Evolutionary conservation across 108 stramenopile species (phyloP), one percentile per base, ranked within the genome.

Genomic region (Cyclotella kingstonii): DNA sequence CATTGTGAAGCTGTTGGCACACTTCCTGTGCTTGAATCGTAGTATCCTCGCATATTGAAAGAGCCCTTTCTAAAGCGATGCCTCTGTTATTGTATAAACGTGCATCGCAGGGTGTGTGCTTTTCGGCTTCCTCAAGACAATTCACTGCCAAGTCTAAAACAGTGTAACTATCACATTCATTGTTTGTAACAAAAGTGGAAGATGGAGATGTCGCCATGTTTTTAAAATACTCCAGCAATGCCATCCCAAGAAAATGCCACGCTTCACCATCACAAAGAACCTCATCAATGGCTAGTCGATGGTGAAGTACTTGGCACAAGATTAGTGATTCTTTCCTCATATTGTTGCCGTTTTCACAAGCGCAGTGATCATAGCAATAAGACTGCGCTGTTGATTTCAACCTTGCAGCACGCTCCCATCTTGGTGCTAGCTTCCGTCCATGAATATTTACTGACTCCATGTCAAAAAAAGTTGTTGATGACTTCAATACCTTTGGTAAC

Each of bases 231-330:
- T 80, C 80, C 41, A 79, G 38, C 26, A 84, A 48, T 12, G 79
- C 79, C 62, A 76, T 84, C 14, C 86, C 83, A 8, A 84, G 57
- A 51, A 83, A 87, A 28, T 83, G 81, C 52, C 63, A 80, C 4
- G 86, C 86, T 69, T 87, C 86, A 21, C 86, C 86, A 55, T 87
- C 86, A 27, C 43, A 31, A 0, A 70, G 69, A 26, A 67, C 56
- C 14, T 54, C 18, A 43, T 61, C 47, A 40, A 83, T 61, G 0
- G 86, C 83, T 45, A 82, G 66, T 48, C 75, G 59, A 51, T 81
- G 76, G 51, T 84, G 78, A 5, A 47, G 29, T 19, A 81, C 65
- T 17, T 80, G 75, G 52, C 85, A 84, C n/a, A n/a, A n/a, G n/a
- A n/a, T n/a, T 15, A 74, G 26, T 15, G 58, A 53, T 39, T 59